Evolutionary conservation across 495 filamentous ascomycete genomes (phyloP).

Genomic region (Lophiotrema nucula): DNA sequence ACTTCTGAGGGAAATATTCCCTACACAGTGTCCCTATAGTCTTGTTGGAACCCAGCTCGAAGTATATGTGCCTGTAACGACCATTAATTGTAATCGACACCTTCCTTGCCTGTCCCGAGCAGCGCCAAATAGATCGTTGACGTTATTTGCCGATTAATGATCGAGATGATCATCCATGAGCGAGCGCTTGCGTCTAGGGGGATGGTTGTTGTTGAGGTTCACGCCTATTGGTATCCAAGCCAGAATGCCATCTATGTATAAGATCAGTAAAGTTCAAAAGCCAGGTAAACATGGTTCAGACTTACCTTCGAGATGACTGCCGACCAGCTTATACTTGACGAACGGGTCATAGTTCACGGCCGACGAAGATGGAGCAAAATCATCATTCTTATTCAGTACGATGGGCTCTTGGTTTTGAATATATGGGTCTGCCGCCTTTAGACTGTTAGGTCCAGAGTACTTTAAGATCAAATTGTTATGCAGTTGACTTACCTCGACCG

Average conservation of each 20-base stretch:
- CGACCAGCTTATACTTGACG: not conserved
- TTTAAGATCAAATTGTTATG: not conserved
- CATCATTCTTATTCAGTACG: not conserved
- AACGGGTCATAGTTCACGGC: conserved; percentile 12
- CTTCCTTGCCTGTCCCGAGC: too few species aligned
- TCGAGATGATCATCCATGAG: conserved; percentile 13
- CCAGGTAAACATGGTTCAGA: not conserved
- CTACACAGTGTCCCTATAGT: too few species aligned
- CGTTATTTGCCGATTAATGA: not conserved
- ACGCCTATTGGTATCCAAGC: conserved; percentile 14
- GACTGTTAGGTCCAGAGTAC: not conserved
- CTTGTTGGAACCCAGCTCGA: too few species aligned
- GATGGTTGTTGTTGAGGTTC: not conserved
- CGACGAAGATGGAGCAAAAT: not conserved
- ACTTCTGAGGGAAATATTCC: too few species aligned
- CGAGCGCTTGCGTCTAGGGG: not conserved
- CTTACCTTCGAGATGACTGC: not conserved
- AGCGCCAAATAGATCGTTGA: too few species aligned
- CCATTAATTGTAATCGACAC: too few species aligned
- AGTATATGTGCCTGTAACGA: too few species aligned
- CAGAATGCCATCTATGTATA: conserved; percentile 1
- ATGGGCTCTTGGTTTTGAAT: not conserved
- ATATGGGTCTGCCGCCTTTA: not conserved
- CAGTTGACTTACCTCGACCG: not conserved
- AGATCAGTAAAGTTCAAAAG: not conserved